A percentile compares a stretch with the other conserved stretches of the same genome.
phyloP scores from a whole-genome alignment of 2,329 filamentous ascomycete genomes.

The Stemphylium beticola region DNA sequence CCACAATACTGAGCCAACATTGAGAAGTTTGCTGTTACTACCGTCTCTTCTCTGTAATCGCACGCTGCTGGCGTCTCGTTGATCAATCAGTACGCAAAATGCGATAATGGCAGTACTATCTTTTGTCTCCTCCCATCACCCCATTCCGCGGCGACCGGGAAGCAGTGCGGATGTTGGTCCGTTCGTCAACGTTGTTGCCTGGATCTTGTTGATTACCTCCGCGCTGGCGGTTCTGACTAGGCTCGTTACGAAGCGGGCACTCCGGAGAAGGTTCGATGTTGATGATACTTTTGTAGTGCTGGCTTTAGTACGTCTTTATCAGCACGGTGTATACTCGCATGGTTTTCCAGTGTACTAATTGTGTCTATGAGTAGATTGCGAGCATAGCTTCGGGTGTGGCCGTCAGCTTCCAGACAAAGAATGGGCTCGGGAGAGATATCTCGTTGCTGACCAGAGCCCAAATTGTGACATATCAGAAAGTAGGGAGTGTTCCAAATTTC shows the following conservation, averaged over 20 bases:
- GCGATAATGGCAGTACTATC: constrained; percentile 33
- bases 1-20: not conserved
- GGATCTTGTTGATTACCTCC: constrained; percentile 44
- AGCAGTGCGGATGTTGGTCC: constrained; percentile 40
- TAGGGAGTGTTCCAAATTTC: constrained; percentile 12
- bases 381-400: constrained; percentile 44
- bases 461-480: constrained; percentile 40
- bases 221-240: constrained; percentile 42
- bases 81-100: constrained; percentile 18
- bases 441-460: constrained; percentile 23
- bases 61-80: constrained; percentile 14
- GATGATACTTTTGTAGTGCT: constrained; percentile 45
- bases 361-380: constrained; percentile 22
- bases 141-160: constrained; percentile 38
- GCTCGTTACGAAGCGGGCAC: constrained; percentile 43
- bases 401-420: constrained; percentile 38
- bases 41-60: constrained; percentile 1
- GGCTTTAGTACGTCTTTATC: constrained; percentile 35
- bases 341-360: constrained; percentile 14
- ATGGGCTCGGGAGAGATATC: constrained; percentile 40
- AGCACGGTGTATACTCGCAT: not conserved
- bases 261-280: constrained; percentile 39
- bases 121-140: constrained; percentile 28
- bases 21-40: not conserved
- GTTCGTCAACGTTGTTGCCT: constrained; percentile 45